Percentiles rank a stretch among this genome's conserved stretches.
Conservation (phyloP, 139 green algal genomes). For the Chlorella sp. region DNA sequence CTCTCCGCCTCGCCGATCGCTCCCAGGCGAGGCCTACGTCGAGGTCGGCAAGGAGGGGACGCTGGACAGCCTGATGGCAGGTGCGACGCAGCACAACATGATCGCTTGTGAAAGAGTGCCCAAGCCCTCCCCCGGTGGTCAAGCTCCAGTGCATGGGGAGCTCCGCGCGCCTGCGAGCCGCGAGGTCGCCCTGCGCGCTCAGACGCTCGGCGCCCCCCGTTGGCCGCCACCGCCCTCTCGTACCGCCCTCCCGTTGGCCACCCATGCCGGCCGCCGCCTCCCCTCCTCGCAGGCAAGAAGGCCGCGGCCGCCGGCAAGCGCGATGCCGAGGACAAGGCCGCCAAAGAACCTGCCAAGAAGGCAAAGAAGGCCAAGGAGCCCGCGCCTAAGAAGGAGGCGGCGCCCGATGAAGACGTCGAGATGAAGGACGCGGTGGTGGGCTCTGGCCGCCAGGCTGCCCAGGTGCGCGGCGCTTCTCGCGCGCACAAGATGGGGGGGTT, state of each 20-base stretch:
- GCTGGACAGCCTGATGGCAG: conserved; percentile 15
- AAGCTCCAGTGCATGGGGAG: too few relatives aligned
- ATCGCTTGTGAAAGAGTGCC: too few relatives aligned
- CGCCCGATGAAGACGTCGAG: background rate
- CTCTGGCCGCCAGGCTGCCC: conserved; percentile 51
- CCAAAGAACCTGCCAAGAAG: conserved; percentile 31
- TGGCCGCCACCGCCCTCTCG: too few relatives aligned
- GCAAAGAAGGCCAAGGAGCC: conserved; percentile 14
- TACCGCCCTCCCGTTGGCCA: too few relatives aligned
- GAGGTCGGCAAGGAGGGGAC: conserved; percentile 15
- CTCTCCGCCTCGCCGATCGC: too few relatives aligned
- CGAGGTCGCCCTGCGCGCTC: too few relatives aligned
- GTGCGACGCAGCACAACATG: too few relatives aligned
- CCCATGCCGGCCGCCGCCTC: too few relatives aligned
- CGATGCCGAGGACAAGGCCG: conserved; percentile 20
- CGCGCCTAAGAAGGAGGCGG: background rate
- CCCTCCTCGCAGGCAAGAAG: conserved; percentile 18
- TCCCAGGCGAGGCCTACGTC: conserved; percentile 29
- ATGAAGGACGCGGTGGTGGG: conserved; percentile 28
- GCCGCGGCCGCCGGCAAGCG: conserved; percentile 15
- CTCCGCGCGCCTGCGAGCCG: too few relatives aligned
- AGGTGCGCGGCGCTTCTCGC: conserved; percentile 11
- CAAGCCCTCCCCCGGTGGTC: too few relatives aligned
- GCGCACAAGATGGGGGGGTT: background rate
- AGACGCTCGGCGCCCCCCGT: too few relatives aligned